Conservation (phyloP, 2,329 filamentous ascomycete genomes). For the Harringtonia lauricola region DNA sequence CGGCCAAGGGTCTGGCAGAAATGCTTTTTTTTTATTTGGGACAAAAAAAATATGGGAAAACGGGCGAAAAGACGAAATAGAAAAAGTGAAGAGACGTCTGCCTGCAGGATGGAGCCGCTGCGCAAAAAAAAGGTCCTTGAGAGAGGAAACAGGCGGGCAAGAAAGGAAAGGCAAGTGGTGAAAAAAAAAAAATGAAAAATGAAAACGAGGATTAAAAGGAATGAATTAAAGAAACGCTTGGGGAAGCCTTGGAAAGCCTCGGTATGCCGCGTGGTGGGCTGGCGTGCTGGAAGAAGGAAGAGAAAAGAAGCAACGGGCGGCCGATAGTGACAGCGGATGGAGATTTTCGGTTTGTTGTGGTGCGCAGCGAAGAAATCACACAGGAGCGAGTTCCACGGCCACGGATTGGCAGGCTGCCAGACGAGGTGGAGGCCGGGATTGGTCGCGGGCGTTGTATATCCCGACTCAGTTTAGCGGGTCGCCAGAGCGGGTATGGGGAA, state of each 20-base stretch:
- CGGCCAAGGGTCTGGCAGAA: too few relatives aligned
- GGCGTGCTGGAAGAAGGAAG: background rate
- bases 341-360: background rate
- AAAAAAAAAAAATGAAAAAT: background rate
- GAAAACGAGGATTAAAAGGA: background rate
- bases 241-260: background rate
- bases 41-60: too few relatives aligned
- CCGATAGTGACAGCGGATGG: background rate
- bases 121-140: background rate
- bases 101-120: background rate
- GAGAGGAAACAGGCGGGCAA: slow-evolving; percentile 1
- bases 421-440: background rate
- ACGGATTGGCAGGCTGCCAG: slow-evolving; percentile 3
- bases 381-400: slow-evolving; percentile 3
- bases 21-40: too few relatives aligned
- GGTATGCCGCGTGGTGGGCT: background rate
- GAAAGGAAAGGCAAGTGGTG: background rate
- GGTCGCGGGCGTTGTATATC: background rate
- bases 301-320: background rate
- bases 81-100: too few relatives aligned
- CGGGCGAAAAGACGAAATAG: too few relatives aligned
- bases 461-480: background rate
- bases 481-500: background rate
- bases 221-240: background rate
- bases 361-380: background rate